A percentile compares a stretch with the other conserved stretches of the same genome.
These are phyloP conservation scores for Xylaria multiplex DNA, from an alignment of 2,329 filamentous ascomycete genomes.

Conservation along the genomic window DNA sequence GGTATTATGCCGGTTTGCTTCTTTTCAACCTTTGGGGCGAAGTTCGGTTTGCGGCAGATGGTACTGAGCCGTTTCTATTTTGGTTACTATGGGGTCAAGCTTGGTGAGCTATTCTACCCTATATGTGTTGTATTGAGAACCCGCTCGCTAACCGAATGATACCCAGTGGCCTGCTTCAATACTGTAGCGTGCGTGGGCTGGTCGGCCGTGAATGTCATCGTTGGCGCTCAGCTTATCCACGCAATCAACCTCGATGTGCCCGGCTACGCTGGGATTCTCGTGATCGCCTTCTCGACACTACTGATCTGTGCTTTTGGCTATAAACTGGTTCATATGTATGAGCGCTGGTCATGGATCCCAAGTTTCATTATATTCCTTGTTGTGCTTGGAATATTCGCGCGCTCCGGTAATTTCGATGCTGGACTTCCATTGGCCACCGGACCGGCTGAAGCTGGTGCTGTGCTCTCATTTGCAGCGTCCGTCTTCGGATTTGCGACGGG, in stretches of 20 bases:
- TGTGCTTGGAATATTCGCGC: slow-evolving; percentile 73
- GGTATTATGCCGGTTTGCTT: slow-evolving; percentile 78
- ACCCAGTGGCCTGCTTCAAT: slow-evolving; percentile 73
- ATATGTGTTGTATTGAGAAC: neutral
- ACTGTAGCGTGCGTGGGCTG: slow-evolving; percentile 77
- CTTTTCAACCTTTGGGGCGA: slow-evolving; percentile 80
- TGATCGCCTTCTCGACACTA: slow-evolving; percentile 75
- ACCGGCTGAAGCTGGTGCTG: slow-evolving; percentile 65
- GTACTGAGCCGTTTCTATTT: slow-evolving; percentile 82
- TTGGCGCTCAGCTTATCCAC: slow-evolving; percentile 80
- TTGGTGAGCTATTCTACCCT: slow-evolving; percentile 59
- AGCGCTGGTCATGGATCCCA: slow-evolving; percentile 79
- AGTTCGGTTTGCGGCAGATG: slow-evolving; percentile 81
- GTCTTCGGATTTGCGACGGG: slow-evolving; percentile 76
- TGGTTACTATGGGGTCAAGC: slow-evolving; percentile 75
- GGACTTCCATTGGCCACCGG: slow-evolving; percentile 66
- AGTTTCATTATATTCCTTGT: slow-evolving; percentile 79
- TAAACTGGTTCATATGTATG: slow-evolving; percentile 79
- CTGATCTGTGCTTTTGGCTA: slow-evolving; percentile 79
- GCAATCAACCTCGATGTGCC: slow-evolving; percentile 76
- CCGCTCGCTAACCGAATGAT: slow-evolving; percentile 12
- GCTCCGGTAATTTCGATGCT: slow-evolving; percentile 71
- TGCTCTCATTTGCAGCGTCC: slow-evolving; percentile 73
- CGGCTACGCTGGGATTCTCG: slow-evolving; percentile 77
- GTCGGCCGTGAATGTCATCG: slow-evolving; percentile 81